phyloP scores from a whole-genome alignment of 768 basidiomycete genomes.

The Phylloporus arenicola region DNA sequence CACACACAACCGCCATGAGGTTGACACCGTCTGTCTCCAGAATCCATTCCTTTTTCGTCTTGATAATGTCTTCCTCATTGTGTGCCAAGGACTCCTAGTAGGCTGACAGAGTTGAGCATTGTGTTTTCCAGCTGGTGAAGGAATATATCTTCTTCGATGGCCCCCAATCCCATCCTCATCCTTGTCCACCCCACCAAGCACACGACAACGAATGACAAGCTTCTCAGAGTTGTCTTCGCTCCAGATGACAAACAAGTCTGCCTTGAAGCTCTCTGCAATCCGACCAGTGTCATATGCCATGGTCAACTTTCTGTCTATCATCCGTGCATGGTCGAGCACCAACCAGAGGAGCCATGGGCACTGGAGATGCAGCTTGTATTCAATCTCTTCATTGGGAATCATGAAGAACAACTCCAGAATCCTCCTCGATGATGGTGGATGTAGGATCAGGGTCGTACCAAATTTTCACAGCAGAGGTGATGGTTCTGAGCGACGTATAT shows the following conservation, averaged over 20 bases:
- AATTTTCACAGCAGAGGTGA: slow-evolving; percentile 94
- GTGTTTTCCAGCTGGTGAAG: slow-evolving; percentile 28
- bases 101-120: too few species aligned
- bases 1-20: too few species aligned
- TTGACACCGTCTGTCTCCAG: too few species aligned
- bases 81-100: too few species aligned
- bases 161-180: slow-evolving; percentile 73
- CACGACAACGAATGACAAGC: slow-evolving; percentile 93
- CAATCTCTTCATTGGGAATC: slow-evolving; percentile 95
- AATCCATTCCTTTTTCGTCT: too few species aligned
- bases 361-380: slow-evolving; percentile 82
- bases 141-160: slow-evolving; percentile 91
- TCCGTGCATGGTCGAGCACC: slow-evolving; percentile 93
- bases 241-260: slow-evolving; percentile 97
- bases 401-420: slow-evolving; percentile 98
- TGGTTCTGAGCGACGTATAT: slow-evolving; percentile 87
- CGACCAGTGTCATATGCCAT: slow-evolving; percentile 44
- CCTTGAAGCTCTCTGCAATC: slow-evolving; percentile 92
- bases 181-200: slow-evolving; percentile 78
- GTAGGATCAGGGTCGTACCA: slow-evolving; percentile 95
- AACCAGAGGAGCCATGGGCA: slow-evolving; percentile 97
- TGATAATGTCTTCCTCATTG: too few species aligned
- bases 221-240: slow-evolving; percentile 98
- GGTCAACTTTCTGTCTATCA: slow-evolving; percentile 94
- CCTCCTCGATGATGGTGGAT: slow-evolving; percentile 94